These are phyloP conservation scores for Bisporella sp. DNA, from an alignment of 2,329 filamentous ascomycete species.

Conservation along the genomic window DNA sequence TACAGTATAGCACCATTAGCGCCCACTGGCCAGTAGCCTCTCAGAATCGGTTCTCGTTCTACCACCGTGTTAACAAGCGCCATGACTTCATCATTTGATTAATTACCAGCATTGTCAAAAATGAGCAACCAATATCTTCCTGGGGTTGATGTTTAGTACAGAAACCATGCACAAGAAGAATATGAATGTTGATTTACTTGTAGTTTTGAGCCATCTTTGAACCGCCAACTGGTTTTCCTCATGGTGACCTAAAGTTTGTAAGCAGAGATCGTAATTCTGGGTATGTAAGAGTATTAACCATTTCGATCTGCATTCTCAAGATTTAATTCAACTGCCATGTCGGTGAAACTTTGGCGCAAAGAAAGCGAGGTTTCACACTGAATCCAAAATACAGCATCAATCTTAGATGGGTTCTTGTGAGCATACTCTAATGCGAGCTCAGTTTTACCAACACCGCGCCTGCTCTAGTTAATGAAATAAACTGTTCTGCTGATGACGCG, in stretches of 20 bases:
- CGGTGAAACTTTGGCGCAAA: conserved; percentile 22
- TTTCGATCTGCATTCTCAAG: conserved; percentile 16
- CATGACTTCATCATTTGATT: neutral
- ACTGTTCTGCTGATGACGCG: too few species aligned
- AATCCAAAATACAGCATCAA: conserved; percentile 25
- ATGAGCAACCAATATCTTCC: conserved; percentile 12
- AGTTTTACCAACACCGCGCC: conserved; percentile 21
- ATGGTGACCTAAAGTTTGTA: conserved; percentile 4
- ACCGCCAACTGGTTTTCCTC: conserved; percentile 15
- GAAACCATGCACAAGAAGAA: neutral
- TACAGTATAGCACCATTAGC: conserved; percentile 15
- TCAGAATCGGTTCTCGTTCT: conserved; percentile 16
- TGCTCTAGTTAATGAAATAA: too few species aligned
- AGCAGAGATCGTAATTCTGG: neutral
- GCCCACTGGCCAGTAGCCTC: conserved; percentile 19
- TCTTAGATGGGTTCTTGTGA: conserved; percentile 11
- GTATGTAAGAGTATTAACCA: neutral
- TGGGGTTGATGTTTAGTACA: neutral
- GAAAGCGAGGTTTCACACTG: conserved; percentile 18
- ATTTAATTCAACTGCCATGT: conserved; percentile 19
- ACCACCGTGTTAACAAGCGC: neutral
- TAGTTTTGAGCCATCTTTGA: conserved; percentile 13
- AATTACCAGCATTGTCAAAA: conserved; percentile 15
- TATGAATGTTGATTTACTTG: conserved; percentile 4
- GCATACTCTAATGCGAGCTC: conserved; percentile 18